Evolutionary conservation across 805 yeast genomes (phyloP), one percentile per base, ranked within the genome.

Genomic region (Candida tammaniensis): DNA sequence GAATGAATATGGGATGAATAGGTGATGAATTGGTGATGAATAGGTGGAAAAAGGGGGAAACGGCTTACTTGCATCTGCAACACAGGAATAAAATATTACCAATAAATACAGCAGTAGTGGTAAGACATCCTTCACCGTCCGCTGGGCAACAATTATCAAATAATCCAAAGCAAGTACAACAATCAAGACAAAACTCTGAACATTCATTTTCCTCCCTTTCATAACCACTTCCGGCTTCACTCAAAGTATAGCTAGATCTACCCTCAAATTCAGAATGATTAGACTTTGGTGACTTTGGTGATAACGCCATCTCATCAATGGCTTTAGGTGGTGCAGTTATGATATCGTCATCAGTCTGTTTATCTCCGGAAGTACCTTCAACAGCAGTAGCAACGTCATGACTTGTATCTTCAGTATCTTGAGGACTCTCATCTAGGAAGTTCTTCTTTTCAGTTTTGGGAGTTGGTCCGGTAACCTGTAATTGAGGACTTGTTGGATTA

Each of bases 101-200:
- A 30, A 59, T 45, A 49, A 65, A 60, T 1, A 57, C 48, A 7
- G 69, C 69, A 18, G 54, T 38, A 15, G 61, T 43, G 27, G 63
- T 55, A 32, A 65, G 36, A 40, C 59, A 66, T 7, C 73, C 72
- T 33, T 65, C 70, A 4, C 68, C 68, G 12, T 49, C 49, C 25
- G 57, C 39, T n/a, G 73, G 73, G 42, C 70, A 65, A 39, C 68
- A 65, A 5, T 54, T 47, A 29, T 63, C 66, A 32, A 57, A 57
- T 30, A 63, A 48, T 1, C 73, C 72, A 35, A 67, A 67, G 43
- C 73, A 67, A 13, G 55, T 38, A 31, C 48, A 51, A 24, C 45
- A 51, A 31, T 66, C 72, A 31, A 59, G 42, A 42, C 68, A 64
- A 39, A 67, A 66, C 43, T 66, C 71, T 6, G 64, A 46, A 42